Evolutionary conservation across 805 yeast species (phyloP).

Genomic region (Scheffersomyces coipomensis): DNA sequence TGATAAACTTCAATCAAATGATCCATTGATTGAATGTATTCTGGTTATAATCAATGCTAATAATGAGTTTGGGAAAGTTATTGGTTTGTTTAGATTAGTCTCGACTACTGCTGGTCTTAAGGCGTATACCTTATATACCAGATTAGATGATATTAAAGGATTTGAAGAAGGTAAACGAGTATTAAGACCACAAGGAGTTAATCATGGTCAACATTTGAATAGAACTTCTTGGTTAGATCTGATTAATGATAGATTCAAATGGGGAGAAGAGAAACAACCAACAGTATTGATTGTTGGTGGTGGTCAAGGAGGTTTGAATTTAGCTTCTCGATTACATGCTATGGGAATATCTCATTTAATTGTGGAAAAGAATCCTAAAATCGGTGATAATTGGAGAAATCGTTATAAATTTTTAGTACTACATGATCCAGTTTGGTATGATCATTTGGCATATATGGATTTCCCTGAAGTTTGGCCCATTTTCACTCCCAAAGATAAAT

Average conservation of each 20-base stretch:
- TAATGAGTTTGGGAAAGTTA: conserved; percentile 30
- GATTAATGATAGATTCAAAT: conserved; percentile 25
- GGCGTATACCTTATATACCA: conserved; percentile 30
- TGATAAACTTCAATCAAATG: conserved; percentile 22
- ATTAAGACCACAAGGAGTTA: conserved; percentile 33
- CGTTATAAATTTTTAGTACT: conserved; percentile 43
- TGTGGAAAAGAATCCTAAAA: conserved; percentile 31
- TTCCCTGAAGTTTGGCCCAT: conserved; percentile 43
- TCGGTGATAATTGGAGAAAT: conserved; percentile 49
- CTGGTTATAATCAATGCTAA: conserved; percentile 26
- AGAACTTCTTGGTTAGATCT: conserved; percentile 39
- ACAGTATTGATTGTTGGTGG: conserved; percentile 46
- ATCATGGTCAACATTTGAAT: conserved; percentile 36
- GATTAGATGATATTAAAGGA: conserved; percentile 28
- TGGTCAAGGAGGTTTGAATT: conserved; percentile 45
- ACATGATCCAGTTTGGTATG: conserved; percentile 47
- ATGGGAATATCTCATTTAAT: conserved; percentile 41
- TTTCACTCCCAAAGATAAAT: conserved; percentile 43
- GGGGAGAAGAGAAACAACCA: conserved; percentile 34
- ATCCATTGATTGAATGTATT: conserved; percentile 34
- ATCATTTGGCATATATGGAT: conserved; percentile 38
- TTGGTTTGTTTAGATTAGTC: conserved; percentile 29
- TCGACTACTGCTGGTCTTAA: conserved; percentile 25
- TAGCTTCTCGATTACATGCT: conserved; percentile 41
- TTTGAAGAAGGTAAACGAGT: conserved; percentile 30